phyloP scores from a whole-genome alignment of 106 monocot genomes.

The Platanthera zijinensis region DNA sequence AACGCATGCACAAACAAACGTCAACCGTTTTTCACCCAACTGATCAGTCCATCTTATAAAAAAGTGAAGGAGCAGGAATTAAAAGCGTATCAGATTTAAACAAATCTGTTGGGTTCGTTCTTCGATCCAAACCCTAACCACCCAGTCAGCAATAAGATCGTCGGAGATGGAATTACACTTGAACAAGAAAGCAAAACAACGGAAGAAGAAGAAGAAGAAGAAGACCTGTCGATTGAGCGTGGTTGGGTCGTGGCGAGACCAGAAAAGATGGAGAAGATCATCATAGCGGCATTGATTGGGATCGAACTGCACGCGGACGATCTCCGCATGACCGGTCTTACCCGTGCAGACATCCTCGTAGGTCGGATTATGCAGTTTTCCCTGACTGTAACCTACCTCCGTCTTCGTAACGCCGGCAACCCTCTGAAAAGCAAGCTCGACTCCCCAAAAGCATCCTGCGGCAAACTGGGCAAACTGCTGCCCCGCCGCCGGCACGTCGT shows the following conservation, averaged over 20 bases:
- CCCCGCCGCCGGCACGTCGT: constrained; percentile 36
- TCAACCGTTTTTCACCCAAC: background rate
- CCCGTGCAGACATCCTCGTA: constrained; percentile 55
- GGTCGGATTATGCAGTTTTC: constrained; percentile 40
- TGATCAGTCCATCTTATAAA: background rate
- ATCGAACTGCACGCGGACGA: constrained; percentile 71
- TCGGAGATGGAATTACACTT: background rate
- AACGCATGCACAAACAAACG: background rate
- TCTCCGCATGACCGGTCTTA: constrained; percentile 62
- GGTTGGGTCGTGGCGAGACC: constrained; percentile 71
- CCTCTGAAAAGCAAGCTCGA: constrained; percentile 65
- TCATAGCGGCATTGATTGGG: constrained; percentile 45
- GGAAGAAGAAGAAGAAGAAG: background rate
- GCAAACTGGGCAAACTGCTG: constrained; percentile 65
- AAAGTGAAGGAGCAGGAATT: background rate
- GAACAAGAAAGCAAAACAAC: background rate
- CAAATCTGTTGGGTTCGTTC: background rate
- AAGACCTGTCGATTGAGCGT: constrained; percentile 69
- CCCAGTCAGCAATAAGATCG: background rate
- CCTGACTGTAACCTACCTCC: constrained; percentile 90
- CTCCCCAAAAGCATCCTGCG: constrained; percentile 81
- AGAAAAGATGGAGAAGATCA: constrained; percentile 52
- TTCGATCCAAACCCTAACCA: background rate
- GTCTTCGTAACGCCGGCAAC: constrained; percentile 59
- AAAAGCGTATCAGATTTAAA: background rate